Percentiles rank a stretch among this genome's conserved stretches.
phyloP scores from a whole-genome alignment of 2,329 filamentous ascomycete genomes.

The Talaromyces sp. region DNA sequence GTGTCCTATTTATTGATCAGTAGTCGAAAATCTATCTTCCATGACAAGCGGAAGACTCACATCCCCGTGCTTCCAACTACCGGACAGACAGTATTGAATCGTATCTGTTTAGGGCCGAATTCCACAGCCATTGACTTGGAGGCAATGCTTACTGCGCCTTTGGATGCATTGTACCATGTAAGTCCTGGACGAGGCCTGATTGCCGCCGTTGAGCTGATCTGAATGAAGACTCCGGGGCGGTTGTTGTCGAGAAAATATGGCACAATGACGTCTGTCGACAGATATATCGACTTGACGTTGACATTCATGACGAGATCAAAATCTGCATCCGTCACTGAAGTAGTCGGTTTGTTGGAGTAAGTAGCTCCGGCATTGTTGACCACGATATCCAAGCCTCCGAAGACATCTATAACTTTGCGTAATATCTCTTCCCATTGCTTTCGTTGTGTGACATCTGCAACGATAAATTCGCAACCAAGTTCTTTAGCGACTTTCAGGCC shows the following conservation, averaged over 20 bases:
- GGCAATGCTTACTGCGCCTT: slow-evolving; percentile 36
- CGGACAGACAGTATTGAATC: slow-evolving; percentile 29
- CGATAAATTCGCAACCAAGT: slow-evolving; percentile 24
- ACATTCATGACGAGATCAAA: slow-evolving; percentile 41
- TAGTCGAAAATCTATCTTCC: neutral
- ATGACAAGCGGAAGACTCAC: slow-evolving; percentile 48
- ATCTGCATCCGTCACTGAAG: slow-evolving; percentile 39
- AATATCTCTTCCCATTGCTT: slow-evolving; percentile 29
- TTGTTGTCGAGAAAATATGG: slow-evolving; percentile 35
- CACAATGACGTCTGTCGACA: slow-evolving; percentile 33
- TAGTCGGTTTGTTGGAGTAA: slow-evolving; percentile 36
- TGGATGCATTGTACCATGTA: slow-evolving; percentile 44
- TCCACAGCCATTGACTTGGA: slow-evolving; percentile 28
- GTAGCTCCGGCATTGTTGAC: slow-evolving; percentile 46
- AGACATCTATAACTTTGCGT: slow-evolving; percentile 19
- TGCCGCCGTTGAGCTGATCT: slow-evolving; percentile 40
- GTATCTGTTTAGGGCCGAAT: slow-evolving; percentile 25
- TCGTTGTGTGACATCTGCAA: slow-evolving; percentile 30
- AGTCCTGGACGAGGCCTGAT: slow-evolving; percentile 38
- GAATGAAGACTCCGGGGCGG: slow-evolving; percentile 37
- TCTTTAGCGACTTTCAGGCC: slow-evolving; percentile 26
- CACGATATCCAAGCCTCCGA: slow-evolving; percentile 38
- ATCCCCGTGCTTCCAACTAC: slow-evolving; percentile 25
- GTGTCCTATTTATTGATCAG: slow-evolving; percentile 52
- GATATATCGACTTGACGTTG: slow-evolving; percentile 41